Evolutionary conservation across 306 rosid genomes (phyloP), one percentile per base, ranked within the genome.

Genomic region (Cicer pinnatifidum): DNA sequence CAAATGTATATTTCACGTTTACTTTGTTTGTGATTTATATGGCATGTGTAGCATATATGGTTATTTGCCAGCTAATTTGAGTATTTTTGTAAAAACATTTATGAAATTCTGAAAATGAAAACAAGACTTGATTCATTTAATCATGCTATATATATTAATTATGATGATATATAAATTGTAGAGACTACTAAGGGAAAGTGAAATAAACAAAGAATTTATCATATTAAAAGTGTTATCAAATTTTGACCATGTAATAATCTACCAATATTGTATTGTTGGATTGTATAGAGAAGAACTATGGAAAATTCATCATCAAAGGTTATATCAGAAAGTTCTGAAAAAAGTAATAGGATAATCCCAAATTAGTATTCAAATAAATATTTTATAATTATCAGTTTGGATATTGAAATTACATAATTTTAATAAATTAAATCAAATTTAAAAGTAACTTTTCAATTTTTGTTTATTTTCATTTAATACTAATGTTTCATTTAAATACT

Each of bases 101-200:
- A 64, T 57, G 67, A 10, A 5, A 56, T 69, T 83, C 59, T 48
- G 12, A 56, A 47, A 40, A 40, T 9, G 59, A 9, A 50, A 66
- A 19, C 10, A 35, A 5, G 12, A 65, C 6, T 46, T 71, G 79
- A 83, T 68, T 68, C 20, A 70, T 70, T 83, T 62, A 69, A 83
- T 39, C 23, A 45, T 38, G 40, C 48, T 58, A 45, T 59, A 45
- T 59, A 45, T 44, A 28, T 12, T 39, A 71, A 71, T 67, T 35
- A 57, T 37, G 12, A 53, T 11, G n/a, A 9, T 7, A 13, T 17
- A 19, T 37, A 56, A 63, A 54, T 13, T 46, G 57, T 4, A 12
- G 1, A 15, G 66, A n/a, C 11, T 17, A 40, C 8, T 23, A 50
- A 15, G 37, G 67, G 65, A 59, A 80, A 71, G 6, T 54, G 11